Evolutionary conservation across 169 alveolate genomes (phyloP).

Genomic region (Theileria parva): DNA sequence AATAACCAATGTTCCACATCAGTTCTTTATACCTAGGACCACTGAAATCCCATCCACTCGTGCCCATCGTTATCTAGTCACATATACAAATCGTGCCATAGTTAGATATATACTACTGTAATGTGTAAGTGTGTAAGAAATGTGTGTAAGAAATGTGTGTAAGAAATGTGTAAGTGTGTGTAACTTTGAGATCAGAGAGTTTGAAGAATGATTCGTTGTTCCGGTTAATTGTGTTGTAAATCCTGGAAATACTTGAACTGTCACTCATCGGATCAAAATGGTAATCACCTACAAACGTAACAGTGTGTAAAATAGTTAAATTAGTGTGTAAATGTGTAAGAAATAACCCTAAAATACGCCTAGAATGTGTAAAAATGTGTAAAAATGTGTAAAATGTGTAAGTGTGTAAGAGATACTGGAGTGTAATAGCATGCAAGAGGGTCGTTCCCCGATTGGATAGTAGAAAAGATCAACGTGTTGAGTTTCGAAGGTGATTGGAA

Average conservation of each 20-base stretch:
- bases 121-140: too few species aligned
- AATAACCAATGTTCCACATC: slow-evolving; percentile 59
- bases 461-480: slow-evolving; percentile 49
- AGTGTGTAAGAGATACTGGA: too few species aligned
- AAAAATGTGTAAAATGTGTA: too few species aligned
- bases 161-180: not conserved
- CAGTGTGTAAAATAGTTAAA: too few species aligned
- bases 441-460: slow-evolving; percentile 70
- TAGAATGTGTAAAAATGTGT: too few species aligned
- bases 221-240: not conserved
- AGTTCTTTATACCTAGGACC: slow-evolving; percentile 18
- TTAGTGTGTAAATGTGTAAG: too few species aligned
- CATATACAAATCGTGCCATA: too few species aligned
- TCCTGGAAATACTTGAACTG: not conserved
- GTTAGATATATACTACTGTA: too few species aligned
- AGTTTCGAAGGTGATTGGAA: slow-evolving; percentile 61
- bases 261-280: not conserved
- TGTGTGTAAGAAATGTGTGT: not conserved
- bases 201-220: not conserved
- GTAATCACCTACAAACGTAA: not conserved
- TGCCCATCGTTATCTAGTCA: slow-evolving; percentile 6
- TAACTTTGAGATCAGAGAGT: not conserved
- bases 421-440: slow-evolving; percentile 55
- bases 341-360: too few species aligned
- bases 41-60: slow-evolving; percentile 25